Evolutionary conservation across 176 grass and related monocot genomes (phyloP), one percentile per base, ranked within the genome.

Genomic region (Paspalum notatum): DNA sequence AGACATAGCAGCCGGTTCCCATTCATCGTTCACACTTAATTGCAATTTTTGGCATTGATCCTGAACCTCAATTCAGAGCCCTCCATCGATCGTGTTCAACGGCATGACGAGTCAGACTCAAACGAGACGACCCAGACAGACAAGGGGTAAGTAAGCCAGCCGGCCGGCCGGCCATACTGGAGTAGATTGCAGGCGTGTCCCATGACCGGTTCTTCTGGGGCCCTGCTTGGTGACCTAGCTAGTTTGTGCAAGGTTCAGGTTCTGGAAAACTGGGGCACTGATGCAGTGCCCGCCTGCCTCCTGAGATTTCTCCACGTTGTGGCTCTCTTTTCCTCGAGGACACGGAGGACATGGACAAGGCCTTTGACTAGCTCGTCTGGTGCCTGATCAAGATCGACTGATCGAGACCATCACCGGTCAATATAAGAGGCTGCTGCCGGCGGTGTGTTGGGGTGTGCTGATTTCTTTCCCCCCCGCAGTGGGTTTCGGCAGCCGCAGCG

Each of bases 351-450:
- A 78, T 17, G 1, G 60, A 49, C 25, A 21, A n/a, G 73, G 43
- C 20, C 42, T 71, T 87, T 65, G 73, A 65, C 66, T 25, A 18
- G 50, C 48, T 66, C 4, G 26, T 12, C 51, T 47, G 6, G 56
- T 54, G 10, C 20, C 14, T 4, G 65, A 45, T 43, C 64, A 67
- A 40, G 62, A 16, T 41, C 7, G 7, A 3, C 52, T 20, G 17
- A 7, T 26, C 7, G 7, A 3, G 59, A 57, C 16, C 2, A 2
- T 64, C 21, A 46, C 21, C 5, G 22, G 81, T 84, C 86, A 88
- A 68, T 88, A 61, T 62, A 66, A 2, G 81, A 32, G 60, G 68
- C 75, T 14, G 27, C 12, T 32, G 32, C 32, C 32, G 32, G 32
- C 32, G 3, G 32, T 32, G n/a, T 32, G 48, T 6, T 43, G 52